phyloP scores from a whole-genome alignment of 2,329 filamentous ascomycete genomes.

The Boeremia lycopersici region DNA sequence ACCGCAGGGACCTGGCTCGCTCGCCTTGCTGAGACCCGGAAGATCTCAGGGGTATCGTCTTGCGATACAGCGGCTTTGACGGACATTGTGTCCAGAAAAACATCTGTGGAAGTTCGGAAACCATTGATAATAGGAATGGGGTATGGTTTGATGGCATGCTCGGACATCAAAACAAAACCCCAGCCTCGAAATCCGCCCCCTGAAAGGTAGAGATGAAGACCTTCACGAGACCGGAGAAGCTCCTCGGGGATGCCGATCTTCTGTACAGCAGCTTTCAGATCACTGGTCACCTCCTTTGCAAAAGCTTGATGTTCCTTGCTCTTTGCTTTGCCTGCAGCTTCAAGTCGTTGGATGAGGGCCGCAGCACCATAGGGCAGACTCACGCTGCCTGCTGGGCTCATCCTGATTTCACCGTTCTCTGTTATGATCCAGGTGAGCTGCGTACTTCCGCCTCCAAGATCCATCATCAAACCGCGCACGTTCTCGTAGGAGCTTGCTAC shows the following conservation, averaged over 20 bases:
- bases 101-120: slow-evolving; percentile 67
- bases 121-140: slow-evolving; percentile 83
- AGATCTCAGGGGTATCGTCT: slow-evolving; percentile 52
- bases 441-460: slow-evolving; percentile 78
- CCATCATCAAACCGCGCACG: slow-evolving; percentile 82
- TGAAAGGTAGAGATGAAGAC: slow-evolving; percentile 75
- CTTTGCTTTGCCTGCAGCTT: slow-evolving; percentile 40
- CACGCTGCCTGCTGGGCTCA: slow-evolving; percentile 57
- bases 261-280: slow-evolving; percentile 66
- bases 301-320: slow-evolving; percentile 55
- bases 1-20: slow-evolving; percentile 85
- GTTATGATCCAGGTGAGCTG: slow-evolving; percentile 72
- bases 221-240: slow-evolving; percentile 48
- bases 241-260: slow-evolving; percentile 62
- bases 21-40: slow-evolving; percentile 79
- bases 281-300: slow-evolving; percentile 59
- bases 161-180: slow-evolving; percentile 85
- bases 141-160: slow-evolving; percentile 75
- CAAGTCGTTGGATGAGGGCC: slow-evolving; percentile 64
- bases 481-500: slow-evolving; percentile 74
- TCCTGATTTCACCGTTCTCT: slow-evolving; percentile 52
- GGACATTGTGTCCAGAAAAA: slow-evolving; percentile 64
- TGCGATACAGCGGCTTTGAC: slow-evolving; percentile 51
- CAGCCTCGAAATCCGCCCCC: slow-evolving; percentile 91
- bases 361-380: slow-evolving; percentile 75